phyloP scores from a whole-genome alignment of 1,139 yeast species.

The Kurtzmaniella natalensis region DNA sequence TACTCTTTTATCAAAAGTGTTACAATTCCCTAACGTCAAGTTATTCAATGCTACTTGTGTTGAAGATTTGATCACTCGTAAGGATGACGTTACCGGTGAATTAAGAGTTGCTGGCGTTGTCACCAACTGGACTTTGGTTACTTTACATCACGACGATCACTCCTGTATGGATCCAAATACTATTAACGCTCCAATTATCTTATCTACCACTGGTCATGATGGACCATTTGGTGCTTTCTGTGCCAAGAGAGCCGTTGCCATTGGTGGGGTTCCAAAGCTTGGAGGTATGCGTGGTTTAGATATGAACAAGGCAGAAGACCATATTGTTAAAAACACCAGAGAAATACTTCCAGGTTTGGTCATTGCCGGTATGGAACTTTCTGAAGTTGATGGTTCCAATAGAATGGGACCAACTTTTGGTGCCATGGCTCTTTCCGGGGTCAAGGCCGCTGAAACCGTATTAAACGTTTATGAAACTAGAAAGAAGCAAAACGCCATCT shows the following conservation, averaged over 20 bases:
- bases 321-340: constrained; percentile 67
- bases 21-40: constrained; percentile 70
- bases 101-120: constrained; percentile 75
- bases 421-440: constrained; percentile 75
- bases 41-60: constrained; percentile 79
- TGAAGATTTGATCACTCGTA: constrained; percentile 74
- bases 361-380: constrained; percentile 78
- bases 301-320: constrained; percentile 76
- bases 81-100: constrained; percentile 50
- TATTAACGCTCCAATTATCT: constrained; percentile 64
- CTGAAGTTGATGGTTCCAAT: constrained; percentile 72
- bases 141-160: constrained; percentile 73
- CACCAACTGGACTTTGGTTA: constrained; percentile 77
- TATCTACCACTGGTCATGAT: constrained; percentile 77
- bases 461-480: constrained; percentile 49
- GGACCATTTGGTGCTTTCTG: constrained; percentile 85
- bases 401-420: constrained; percentile 87
- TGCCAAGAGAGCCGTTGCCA: constrained; percentile 43
- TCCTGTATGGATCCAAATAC: constrained; percentile 86
- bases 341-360: constrained; percentile 69
- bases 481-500: constrained; percentile 41
- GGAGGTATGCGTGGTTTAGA: constrained; percentile 79
- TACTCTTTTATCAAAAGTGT: constrained; percentile 64
- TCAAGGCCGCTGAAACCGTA: constrained; percentile 67
- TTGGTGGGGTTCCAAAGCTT: constrained; percentile 40